A percentile compares a stretch with the other conserved stretches of the same genome.
These are phyloP conservation scores for Venturiaceae sp. DNA, from an alignment of 2,329 filamentous ascomycete genomes.

Conservation along the genomic window DNA sequence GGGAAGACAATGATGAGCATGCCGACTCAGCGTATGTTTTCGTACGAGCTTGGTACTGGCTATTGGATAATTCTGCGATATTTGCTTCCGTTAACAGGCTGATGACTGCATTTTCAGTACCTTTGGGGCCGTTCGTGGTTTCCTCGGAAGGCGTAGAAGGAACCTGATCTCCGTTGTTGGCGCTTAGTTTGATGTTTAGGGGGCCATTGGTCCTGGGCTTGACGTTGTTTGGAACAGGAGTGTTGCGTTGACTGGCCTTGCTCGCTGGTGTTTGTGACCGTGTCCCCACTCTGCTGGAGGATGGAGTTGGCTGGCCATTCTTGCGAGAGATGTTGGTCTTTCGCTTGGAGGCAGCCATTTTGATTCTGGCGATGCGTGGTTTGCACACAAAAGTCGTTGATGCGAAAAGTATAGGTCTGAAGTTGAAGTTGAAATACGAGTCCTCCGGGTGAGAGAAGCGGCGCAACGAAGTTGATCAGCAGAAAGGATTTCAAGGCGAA, in stretches of 20 bases:
- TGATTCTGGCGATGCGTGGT: too few species aligned
- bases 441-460: not conserved
- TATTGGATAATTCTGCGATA: not conserved
- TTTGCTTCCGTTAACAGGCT: not conserved
- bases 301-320: not conserved
- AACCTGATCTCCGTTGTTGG: not conserved
- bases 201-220: not conserved
- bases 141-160: not conserved
- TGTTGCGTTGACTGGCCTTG: not conserved
- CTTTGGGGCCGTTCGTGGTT: not conserved
- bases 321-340: not conserved
- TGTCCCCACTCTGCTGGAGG: not conserved
- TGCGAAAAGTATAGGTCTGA: too few species aligned
- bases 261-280: not conserved
- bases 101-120: not conserved
- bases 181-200: not conserved
- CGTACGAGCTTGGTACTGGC: too few species aligned
- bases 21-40: not conserved
- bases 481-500: not conserved
- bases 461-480: not conserved
- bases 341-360: not conserved
- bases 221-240: not conserved
- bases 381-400: too few species aligned
- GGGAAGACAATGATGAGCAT: not conserved
- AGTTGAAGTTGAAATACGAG: too few species aligned